Percentiles rank a stretch among this genome's conserved stretches.
Evolutionary conservation across 108 stramenopile genomes (phyloP).

Genomic region (Cyclotella sp.): DNA sequence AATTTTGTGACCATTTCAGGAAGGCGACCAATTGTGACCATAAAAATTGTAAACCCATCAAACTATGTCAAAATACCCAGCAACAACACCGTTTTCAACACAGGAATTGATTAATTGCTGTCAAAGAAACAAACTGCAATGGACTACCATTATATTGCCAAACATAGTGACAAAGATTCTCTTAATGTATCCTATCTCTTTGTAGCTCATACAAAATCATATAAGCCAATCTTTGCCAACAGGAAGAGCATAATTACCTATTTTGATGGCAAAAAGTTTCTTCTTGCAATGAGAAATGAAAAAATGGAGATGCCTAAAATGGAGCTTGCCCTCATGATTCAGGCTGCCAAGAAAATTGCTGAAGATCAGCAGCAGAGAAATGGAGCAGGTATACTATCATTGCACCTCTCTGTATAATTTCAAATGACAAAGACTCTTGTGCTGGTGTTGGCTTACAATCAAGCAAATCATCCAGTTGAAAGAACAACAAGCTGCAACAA

Average conservation of each 20-base stretch:
- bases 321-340: conserved; percentile 30
- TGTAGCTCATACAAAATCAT: conserved; percentile 47
- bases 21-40: no score
- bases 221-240: conserved; percentile 31
- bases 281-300: conserved; percentile 37
- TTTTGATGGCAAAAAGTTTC: conserved; percentile 37
- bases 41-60: no score
- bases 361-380: conserved; percentile 34
- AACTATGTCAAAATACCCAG: no score
- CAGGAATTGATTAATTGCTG: conserved; percentile 24
- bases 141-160: conserved; percentile 58
- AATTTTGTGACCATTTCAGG: no score
- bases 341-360: conserved; percentile 48
- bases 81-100: conserved; percentile 23
- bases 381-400: conserved; percentile 29
- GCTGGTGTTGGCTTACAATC: not conserved
- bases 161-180: conserved; percentile 50
- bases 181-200: conserved; percentile 45
- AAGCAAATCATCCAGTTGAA: no score
- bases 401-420: not conserved
- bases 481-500: not conserved
- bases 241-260: conserved; percentile 45
- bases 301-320: conserved; percentile 32
- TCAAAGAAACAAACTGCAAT: conserved; percentile 39
- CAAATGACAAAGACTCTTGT: not conserved